phyloP scores from a whole-genome alignment of 2,329 filamentous ascomycete species.

The Aphanoascus verrucosus region DNA sequence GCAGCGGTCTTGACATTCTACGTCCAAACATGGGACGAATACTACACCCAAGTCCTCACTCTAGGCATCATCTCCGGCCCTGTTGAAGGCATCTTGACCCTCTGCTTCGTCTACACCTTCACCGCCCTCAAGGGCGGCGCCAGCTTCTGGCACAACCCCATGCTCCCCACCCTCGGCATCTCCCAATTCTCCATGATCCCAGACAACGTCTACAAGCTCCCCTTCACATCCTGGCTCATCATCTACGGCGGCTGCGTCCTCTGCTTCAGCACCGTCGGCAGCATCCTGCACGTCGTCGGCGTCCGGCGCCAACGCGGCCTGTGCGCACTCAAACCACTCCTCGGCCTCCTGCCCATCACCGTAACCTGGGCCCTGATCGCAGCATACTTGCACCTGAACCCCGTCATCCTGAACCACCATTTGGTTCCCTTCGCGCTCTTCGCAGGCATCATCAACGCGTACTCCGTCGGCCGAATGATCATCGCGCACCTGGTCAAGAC shows the following conservation, averaged over 20 bases:
- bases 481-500: constrained; percentile 83
- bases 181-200: constrained; percentile 55
- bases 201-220: constrained; percentile 59
- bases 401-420: constrained; percentile 68
- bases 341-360: constrained; percentile 74
- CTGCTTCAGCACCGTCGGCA: constrained; percentile 66
- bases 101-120: constrained; percentile 69
- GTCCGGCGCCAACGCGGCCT: constrained; percentile 62
- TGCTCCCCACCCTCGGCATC: constrained; percentile 62
- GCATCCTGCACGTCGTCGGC: constrained; percentile 70
- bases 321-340: constrained; percentile 43
- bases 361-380: constrained; percentile 65
- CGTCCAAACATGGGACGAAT: constrained; percentile 98
- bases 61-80: constrained; percentile 87
- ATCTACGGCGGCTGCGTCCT: constrained; percentile 72
- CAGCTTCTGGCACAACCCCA: constrained; percentile 83
- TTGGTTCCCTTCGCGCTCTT: constrained; percentile 84
- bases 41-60: constrained; percentile 92
- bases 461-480: constrained; percentile 92
- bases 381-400: constrained; percentile 74
- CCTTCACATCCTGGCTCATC: constrained; percentile 89
- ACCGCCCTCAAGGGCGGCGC: constrained; percentile 79
- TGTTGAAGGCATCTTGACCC: constrained; percentile 82
- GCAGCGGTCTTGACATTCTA: constrained; percentile 87
- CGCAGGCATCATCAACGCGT: constrained; percentile 82